Evolutionary conservation across 768 basidiomycete species (phyloP), one percentile per base, ranked within the genome.

Genomic region (Basidioascus undulatus): DNA sequence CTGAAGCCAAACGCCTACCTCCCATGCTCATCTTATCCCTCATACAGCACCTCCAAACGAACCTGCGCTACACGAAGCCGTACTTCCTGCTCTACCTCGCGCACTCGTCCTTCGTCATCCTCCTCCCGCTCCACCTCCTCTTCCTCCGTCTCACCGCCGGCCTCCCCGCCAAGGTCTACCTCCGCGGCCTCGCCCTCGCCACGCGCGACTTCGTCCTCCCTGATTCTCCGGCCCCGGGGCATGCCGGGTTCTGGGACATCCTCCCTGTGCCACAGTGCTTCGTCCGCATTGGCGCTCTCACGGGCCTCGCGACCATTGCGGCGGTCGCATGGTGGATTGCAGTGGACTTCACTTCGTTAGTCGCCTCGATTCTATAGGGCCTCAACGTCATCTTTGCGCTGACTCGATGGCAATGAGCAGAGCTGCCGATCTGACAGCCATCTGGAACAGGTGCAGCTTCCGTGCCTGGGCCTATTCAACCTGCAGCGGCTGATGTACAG

Each of bases 71-170:
- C 60, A 66, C 72, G 39, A 80, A 92, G 44, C 81, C 89, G 0
- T 89, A 73, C 65, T 76, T 94, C 51, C 62, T 53, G 20, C 50
- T 55, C 57, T 92, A 78, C 58, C 55, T 84, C 41, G 83, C 86
- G 4, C 89, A 96, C 56, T 76, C 80, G 30, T 40, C 24, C 1
- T 78, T 94, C 57, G 52, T 64, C 15, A 51, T 87, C 46, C 70
- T 80, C 48, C 76, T 87, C 47, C 86, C 86, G 0, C 51, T 81
- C 11, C 89, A 96, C 60, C 57, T 87, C 16, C 47, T 72, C 19
- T 70, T 72, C 50, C 68, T 94, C 21, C 54, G 59, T 6, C 39
- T 65, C 26, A 37, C 40, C 25, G 64, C 69, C 15, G 55, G 64
- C 33, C 57, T 66, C 27, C 62, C 74, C 3, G 48, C 67, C 42